Conservation (phyloP, 257 asterid species). For the Solanum medicagineum region DNA sequence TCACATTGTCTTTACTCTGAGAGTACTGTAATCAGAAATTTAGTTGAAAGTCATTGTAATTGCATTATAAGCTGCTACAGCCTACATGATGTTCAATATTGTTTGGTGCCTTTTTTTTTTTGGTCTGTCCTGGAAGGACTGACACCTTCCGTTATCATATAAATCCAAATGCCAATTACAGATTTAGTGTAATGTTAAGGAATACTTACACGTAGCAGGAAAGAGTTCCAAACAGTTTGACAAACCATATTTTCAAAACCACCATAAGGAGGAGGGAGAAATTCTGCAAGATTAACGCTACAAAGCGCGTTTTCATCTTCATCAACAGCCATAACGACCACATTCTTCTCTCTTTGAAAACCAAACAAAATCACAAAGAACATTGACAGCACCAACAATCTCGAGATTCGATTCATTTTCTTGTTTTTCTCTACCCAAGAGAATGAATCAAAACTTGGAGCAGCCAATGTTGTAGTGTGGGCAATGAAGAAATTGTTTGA, state of each 20-base stretch:
- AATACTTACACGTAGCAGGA: slow-evolving; percentile 49
- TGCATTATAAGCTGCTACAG: not conserved
- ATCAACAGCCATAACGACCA: slow-evolving; percentile 8
- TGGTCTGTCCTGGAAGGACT: not conserved
- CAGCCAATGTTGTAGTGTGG: not conserved
- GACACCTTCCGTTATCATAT: too few species aligned
- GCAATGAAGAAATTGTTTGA: not conserved
- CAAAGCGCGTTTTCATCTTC: slow-evolving; percentile 27
- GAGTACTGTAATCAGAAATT: slow-evolving; percentile 47
- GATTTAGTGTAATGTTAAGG: not conserved
- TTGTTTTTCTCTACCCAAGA: not conserved
- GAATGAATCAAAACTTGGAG: not conserved
- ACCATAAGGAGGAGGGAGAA: slow-evolving; percentile 78
- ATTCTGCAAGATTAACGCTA: slow-evolving; percentile 40
- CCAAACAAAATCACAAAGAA: slow-evolving; percentile 7
- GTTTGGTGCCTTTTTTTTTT: not conserved
- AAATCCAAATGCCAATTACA: not conserved
- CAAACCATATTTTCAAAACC: slow-evolving; percentile 60
- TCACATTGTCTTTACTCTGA: slow-evolving; percentile 38
- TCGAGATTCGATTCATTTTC: slow-evolving; percentile 29
- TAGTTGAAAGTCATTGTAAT: not conserved
- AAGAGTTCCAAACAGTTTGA: slow-evolving; percentile 81
- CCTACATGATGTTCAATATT: not conserved
- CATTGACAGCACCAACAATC: not conserved
- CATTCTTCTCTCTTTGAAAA: not conserved